These are phyloP conservation scores for Ballota nigra DNA, from an alignment of 257 asterid species.

Conservation along the genomic window DNA sequence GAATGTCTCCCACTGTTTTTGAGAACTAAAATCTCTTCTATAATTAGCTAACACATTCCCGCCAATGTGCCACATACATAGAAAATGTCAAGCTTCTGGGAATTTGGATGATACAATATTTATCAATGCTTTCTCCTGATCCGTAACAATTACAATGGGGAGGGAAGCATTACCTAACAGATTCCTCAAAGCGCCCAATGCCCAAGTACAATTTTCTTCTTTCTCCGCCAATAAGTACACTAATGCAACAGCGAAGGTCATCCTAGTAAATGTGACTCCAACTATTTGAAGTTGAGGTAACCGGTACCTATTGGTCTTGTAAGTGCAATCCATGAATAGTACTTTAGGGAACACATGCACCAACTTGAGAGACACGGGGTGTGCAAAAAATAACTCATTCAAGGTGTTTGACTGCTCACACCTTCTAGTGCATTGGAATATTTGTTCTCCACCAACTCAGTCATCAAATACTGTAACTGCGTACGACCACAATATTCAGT, in stretches of 20 bases:
- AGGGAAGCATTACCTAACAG: not conserved
- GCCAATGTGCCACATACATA: not conserved
- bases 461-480: too few species aligned
- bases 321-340: not conserved
- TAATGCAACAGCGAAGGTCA: not conserved
- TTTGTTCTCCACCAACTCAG: too few species aligned
- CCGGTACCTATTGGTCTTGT: not conserved
- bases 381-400: too few species aligned
- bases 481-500: too few species aligned
- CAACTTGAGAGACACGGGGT: not conserved
- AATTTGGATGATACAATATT: not conserved
- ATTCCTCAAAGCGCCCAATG: not conserved
- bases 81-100: not conserved
- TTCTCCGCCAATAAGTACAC: not conserved
- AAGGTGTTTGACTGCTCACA: too few species aligned
- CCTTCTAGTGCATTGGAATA: too few species aligned
- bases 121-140: not conserved
- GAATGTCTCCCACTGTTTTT: too few species aligned
- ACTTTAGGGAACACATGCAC: too few species aligned
- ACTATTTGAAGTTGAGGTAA: not conserved
- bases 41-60: not conserved
- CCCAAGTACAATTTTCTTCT: not conserved
- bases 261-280: not conserved
- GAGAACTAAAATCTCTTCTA: too few species aligned
- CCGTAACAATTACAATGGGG: not conserved